Conservation (phyloP, 179 eudicot genomes). For the Amaranthus tricolor region DNA sequence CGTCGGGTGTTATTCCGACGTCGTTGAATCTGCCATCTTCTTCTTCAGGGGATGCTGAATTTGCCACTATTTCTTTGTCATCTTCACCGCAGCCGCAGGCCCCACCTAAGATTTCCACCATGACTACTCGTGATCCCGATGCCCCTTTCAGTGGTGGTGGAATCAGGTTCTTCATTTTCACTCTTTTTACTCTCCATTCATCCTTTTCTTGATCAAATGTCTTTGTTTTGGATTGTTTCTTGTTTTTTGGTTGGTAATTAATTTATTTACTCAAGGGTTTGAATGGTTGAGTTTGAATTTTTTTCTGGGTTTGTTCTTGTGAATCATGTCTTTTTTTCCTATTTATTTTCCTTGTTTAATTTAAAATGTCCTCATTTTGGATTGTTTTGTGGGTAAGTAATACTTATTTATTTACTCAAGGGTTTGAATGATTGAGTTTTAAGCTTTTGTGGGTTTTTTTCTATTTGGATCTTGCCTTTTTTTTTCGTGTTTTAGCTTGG, state of each 20-base stretch:
- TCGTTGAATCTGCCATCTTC: not conserved
- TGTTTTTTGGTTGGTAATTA: not conserved
- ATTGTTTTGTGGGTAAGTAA: too few relatives aligned
- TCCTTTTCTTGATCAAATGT: too few relatives aligned
- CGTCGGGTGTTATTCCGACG: not conserved
- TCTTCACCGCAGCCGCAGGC: constrained; percentile 1
- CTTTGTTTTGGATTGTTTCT: not conserved
- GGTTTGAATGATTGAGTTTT: too few relatives aligned
- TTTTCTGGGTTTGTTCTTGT: not conserved
- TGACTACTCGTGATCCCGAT: constrained; percentile 39
- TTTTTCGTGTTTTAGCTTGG: too few relatives aligned
- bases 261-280: not conserved
- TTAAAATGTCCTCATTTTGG: too few relatives aligned
- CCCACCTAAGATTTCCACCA: constrained; percentile 11
- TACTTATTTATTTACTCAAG: too few relatives aligned
- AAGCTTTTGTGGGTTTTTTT: too few relatives aligned
- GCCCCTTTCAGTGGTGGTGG: constrained; percentile 43
- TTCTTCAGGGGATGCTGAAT: constrained; percentile 11
- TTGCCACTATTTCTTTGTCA: not conserved
- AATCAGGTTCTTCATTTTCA: constrained; percentile 24
- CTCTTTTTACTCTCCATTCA: not conserved
- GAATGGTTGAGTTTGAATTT: not conserved
- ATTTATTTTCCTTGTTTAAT: too few relatives aligned
- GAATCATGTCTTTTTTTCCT: too few relatives aligned
- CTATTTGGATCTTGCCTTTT: too few relatives aligned